Conservation (phyloP, 352 stramenopile genomes). For the Phytophthora uliginosa region DNA sequence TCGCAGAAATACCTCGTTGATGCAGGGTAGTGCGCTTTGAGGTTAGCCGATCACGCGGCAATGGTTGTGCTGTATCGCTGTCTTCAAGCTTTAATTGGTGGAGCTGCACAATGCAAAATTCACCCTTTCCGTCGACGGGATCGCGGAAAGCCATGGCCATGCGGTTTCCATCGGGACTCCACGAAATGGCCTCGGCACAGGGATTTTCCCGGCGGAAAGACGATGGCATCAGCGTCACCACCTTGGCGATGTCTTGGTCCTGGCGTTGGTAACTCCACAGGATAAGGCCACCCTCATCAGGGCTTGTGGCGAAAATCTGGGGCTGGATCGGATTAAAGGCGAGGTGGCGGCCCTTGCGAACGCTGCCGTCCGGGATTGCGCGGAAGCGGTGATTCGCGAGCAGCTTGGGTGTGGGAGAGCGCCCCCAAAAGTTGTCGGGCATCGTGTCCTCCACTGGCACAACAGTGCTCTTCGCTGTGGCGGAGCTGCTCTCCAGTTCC, state of each 20-base stretch:
- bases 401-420: conserved; percentile 69
- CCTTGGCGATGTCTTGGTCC: conserved; percentile 67
- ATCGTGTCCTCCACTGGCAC: conserved; percentile 54
- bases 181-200: conserved; percentile 80
- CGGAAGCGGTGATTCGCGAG: conserved; percentile 73
- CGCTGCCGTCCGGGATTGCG: conserved; percentile 69
- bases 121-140: conserved; percentile 59
- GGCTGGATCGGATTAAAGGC: conserved; percentile 81
- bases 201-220: conserved; percentile 75
- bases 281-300: conserved; percentile 83
- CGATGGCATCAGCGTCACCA: conserved; percentile 63
- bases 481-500: conserved; percentile 27
- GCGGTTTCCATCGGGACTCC: conserved; percentile 79
- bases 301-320: conserved; percentile 80
- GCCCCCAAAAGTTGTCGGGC: conserved; percentile 85
- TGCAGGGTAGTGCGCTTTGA: conserved; percentile 74
- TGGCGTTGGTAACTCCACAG: conserved; percentile 82
- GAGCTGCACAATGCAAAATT: conserved; percentile 84
- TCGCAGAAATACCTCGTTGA: conserved; percentile 66
- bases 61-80: conserved; percentile 46
- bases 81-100: conserved; percentile 71
- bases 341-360: conserved; percentile 77
- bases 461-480: conserved; percentile 21
- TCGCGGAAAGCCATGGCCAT: conserved; percentile 87
- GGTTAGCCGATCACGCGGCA: conserved; percentile 68